Conservation (phyloP, 805 yeast species). For the Metschnikowia cerradonensis region DNA sequence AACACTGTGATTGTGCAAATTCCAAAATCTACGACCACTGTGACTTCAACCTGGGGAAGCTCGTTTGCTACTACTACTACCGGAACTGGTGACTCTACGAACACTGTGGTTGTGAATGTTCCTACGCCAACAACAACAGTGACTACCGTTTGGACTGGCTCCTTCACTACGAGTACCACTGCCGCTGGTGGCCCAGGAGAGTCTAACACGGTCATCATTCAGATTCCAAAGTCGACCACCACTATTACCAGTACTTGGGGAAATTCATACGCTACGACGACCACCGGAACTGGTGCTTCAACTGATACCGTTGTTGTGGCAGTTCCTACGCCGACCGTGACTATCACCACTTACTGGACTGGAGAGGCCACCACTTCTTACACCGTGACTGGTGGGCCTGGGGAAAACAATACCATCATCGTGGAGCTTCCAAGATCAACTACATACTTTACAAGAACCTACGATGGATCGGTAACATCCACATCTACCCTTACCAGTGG, state of each 20-base stretch:
- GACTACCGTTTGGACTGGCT: no score
- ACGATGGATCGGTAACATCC: slow-evolving; percentile 4
- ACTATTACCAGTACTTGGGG: neutral
- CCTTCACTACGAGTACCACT: no score
- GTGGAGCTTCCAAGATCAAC: slow-evolving; percentile 9
- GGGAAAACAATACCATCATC: neutral
- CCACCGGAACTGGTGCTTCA: slow-evolving; percentile 14
- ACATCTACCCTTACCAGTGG: slow-evolving; percentile 11
- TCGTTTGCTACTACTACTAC: no score
- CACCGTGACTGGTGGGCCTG: slow-evolving; percentile 3
- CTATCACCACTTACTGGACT: slow-evolving; percentile 9
- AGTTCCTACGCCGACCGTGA: slow-evolving; percentile 8
- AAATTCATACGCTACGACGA: slow-evolving; percentile 7
- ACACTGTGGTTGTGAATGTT: no score
- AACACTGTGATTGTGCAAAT: no score
- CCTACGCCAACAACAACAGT: no score
- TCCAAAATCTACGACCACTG: no score
- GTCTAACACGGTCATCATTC: no score
- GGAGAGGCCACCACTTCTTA: slow-evolving; percentile 4
- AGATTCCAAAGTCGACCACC: no score
- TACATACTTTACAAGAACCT: slow-evolving; percentile 15
- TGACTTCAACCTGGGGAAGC: no score
- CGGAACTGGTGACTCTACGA: no score
- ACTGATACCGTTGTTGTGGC: slow-evolving; percentile 20
- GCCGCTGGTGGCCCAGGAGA: no score